These are phyloP conservation scores for Ophiostoma angusticollis DNA, from an alignment of 2,329 filamentous ascomycete genomes.

Conservation along the genomic window DNA sequence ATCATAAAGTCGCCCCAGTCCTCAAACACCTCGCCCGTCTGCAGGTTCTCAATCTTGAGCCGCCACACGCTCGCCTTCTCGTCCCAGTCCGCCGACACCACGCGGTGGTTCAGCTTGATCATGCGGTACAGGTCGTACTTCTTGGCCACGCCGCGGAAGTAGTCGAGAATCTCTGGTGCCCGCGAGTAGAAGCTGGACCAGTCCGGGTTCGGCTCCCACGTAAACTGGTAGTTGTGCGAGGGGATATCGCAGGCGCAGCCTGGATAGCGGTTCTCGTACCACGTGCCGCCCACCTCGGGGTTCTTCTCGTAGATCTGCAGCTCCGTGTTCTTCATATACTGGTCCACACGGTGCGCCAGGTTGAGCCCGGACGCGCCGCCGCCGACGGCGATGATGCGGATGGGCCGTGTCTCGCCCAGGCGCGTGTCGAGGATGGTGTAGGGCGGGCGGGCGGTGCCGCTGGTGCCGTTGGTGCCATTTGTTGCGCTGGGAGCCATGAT, in stretches of 20 bases:
- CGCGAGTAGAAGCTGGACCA: conserved; percentile 21
- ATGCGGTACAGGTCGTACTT: conserved; percentile 26
- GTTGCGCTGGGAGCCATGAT: no score
- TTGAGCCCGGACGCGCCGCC: conserved; percentile 4
- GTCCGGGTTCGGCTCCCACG: conserved; percentile 34
- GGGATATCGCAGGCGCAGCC: conserved; percentile 44
- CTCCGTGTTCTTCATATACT: conserved; percentile 28
- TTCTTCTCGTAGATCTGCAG: conserved; percentile 46
- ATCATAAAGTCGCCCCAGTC: conserved; percentile 13
- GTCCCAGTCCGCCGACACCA: conserved; percentile 25
- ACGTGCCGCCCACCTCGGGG: conserved; percentile 40
- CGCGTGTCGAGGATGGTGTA: no score
- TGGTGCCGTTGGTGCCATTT: no score
- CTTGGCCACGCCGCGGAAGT: conserved; percentile 21
- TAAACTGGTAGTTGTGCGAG: conserved; percentile 49
- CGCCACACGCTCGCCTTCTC: conserved; percentile 27
- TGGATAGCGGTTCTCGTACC: conserved; percentile 47
- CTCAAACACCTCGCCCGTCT: conserved; percentile 11
- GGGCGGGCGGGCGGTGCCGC: no score
- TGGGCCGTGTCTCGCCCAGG: no score
- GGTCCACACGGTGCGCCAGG: conserved; percentile 9
- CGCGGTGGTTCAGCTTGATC: conserved; percentile 23
- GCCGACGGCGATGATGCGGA: conserved; percentile 20
- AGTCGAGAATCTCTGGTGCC: conserved; percentile 15
- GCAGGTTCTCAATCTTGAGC: conserved; percentile 15